Percentiles rank a stretch among this genome's conserved stretches.
Evolutionary conservation across 495 filamentous ascomycete genomes (phyloP).

Genomic region (Xylaria bambusicola): DNA sequence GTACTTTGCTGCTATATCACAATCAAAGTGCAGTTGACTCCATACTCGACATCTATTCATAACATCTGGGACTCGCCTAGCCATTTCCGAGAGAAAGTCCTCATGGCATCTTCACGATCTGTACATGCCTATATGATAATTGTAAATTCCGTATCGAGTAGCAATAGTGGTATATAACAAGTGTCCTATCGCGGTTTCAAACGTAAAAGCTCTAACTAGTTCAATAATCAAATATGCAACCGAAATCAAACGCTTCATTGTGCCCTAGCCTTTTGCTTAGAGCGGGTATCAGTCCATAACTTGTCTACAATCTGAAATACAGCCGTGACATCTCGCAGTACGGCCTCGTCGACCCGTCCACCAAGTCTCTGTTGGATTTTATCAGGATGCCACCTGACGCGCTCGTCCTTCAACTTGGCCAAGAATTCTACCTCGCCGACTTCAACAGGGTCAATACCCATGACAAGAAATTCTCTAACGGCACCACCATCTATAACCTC

Average conservation of each 20-base stretch:
- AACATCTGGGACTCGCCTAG: no score
- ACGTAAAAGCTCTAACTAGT: no score
- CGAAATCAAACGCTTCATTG: slow-evolving; percentile 18
- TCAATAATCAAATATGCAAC: not conserved
- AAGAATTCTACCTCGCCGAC: slow-evolving; percentile 60
- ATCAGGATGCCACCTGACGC: slow-evolving; percentile 95
- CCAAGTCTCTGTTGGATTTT: slow-evolving; percentile 93
- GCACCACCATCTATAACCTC: slow-evolving; percentile 30
- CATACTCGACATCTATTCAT: no score
- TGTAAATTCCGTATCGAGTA: no score
- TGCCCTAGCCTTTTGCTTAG: slow-evolving; percentile 28
- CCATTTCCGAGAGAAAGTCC: no score
- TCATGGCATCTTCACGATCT: no score
- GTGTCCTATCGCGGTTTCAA: no score
- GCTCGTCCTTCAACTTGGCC: slow-evolving; percentile 74
- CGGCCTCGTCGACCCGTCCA: slow-evolving; percentile 61
- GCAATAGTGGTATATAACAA: no score
- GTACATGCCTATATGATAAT: no score
- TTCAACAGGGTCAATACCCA: slow-evolving; percentile 43
- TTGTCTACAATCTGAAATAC: slow-evolving; percentile 90
- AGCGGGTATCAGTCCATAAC: slow-evolving; percentile 67
- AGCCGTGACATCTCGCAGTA: slow-evolving; percentile 76
- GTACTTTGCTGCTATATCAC: no score
- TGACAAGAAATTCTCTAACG: slow-evolving; percentile 45
- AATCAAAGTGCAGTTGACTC: no score